phyloP scores from a whole-genome alignment of 805 yeast genomes.

The Maudiozyma saulgeensis region DNA sequence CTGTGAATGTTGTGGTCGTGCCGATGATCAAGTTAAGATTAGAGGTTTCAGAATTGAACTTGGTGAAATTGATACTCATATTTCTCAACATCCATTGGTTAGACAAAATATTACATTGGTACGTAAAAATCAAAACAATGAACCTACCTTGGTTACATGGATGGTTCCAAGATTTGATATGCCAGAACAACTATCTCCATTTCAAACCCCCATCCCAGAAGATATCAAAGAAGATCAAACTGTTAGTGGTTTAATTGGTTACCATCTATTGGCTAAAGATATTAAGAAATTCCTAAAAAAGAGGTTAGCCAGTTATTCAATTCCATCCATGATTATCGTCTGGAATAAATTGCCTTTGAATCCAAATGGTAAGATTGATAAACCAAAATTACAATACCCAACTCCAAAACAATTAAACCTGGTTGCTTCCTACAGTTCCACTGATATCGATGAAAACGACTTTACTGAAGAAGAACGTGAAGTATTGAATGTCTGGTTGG shows the following conservation, averaged over 20 bases:
- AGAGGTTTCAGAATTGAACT: constrained; percentile 97
- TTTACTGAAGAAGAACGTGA: constrained; percentile 58
- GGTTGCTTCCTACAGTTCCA: constrained; percentile 46
- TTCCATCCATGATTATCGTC: constrained; percentile 87
- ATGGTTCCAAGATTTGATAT: constrained; percentile 71
- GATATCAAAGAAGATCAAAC: constrained; percentile 45
- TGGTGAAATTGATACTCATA: constrained; percentile 96
- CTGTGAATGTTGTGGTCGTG: constrained; percentile 97
- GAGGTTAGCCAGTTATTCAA: constrained; percentile 85
- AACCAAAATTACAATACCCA: constrained; percentile 94
- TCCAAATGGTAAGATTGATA: constrained; percentile 97
- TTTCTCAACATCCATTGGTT: constrained; percentile 85
- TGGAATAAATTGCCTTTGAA: constrained; percentile 79
- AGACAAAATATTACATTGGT: constrained; percentile 91
- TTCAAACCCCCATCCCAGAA: constrained; percentile 36
- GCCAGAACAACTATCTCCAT: constrained; percentile 36
- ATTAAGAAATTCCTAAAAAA: constrained; percentile 76
- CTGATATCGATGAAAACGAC: constrained; percentile 38
- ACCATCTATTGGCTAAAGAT: constrained; percentile 67
- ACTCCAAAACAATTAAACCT: constrained; percentile 73
- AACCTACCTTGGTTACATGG: constrained; percentile 82
- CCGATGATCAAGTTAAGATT: constrained; percentile 97
- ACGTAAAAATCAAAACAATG: constrained; percentile 84
- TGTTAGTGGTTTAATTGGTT: constrained; percentile 69
- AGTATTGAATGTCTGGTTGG: constrained; percentile 77